Evolutionary conservation across 176 grass and related monocot species (phyloP), one percentile per base, ranked within the genome.

Genomic region (Juncus effusus): DNA sequence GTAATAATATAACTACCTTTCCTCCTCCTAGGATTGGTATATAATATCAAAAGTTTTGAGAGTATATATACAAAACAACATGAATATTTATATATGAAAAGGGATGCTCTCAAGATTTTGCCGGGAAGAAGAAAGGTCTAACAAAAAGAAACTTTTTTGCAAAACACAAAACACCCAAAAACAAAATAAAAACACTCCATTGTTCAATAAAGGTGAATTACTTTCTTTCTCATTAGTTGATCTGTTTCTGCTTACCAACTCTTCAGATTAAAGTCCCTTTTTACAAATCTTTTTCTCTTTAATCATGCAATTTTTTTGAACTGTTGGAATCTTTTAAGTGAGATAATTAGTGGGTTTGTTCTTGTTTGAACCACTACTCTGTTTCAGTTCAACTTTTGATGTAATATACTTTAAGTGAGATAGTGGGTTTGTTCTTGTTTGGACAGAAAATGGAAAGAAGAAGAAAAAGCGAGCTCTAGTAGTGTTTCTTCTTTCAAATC

Each of bases 111-210:
- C 41, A 16, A 47, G 68, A 59, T 47, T 72, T 72, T 72, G 53
- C 54, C 68, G 68, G 54, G 68, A 72, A 59, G 39, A 0, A 72
- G 68, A 71, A 71, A 71, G 38, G n/a, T 71, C 52, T 7, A 28
- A 12, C 51, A 35, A 8, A 72, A 72, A 72, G 69, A 9, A 53
- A 13, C 69, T 45, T 72, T 71, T 45, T 60, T 15, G 44, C 44
- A 47, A 47, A 28, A 28, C 19, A 28, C 19, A 28, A 28, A 28
- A 47, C 44, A 47, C 44, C 44, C 44, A 47, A 5, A 47, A 47
- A 47, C 4, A 47, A 47, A 47, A 47, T 6, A 47, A 47, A 9
- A 47, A 47, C 6, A 5, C 44, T 47, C 44, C 44, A 47, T 47
- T 35, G 54, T 40, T 10, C 19, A 59, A 72, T 4, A 72, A 35